These are phyloP conservation scores for Pleurotus citrinopileatus DNA, from an alignment of 768 basidiomycete species.

Conservation along the genomic window DNA sequence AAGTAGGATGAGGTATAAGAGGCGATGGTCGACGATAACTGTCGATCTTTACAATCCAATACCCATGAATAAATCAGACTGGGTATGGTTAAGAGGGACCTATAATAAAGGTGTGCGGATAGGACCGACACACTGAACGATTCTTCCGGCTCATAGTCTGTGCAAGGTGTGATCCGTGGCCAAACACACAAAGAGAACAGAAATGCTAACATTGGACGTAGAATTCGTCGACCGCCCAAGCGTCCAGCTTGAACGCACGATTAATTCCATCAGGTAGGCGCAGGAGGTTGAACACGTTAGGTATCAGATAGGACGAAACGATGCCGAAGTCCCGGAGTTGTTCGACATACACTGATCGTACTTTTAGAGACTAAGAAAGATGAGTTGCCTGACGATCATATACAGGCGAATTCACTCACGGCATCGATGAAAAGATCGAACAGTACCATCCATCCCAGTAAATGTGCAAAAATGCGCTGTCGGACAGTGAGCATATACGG, in stretches of 20 bases:
- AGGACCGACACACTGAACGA: constrained; percentile 58
- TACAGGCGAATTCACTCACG: constrained; percentile 41
- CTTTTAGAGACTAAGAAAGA: constrained; percentile 71
- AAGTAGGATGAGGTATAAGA: constrained; percentile 81
- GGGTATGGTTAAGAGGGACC: constrained; percentile 78
- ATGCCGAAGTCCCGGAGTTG: constrained; percentile 73
- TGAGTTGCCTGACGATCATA: background rate
- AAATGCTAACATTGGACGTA: constrained; percentile 61
- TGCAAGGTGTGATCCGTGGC: background rate
- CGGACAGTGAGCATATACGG: constrained; percentile 2
- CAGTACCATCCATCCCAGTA: constrained; percentile 89
- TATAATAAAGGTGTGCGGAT: constrained; percentile 87
- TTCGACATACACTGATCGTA: constrained; percentile 82
- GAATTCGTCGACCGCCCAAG: constrained; percentile 85
- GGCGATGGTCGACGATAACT: constrained; percentile 73
- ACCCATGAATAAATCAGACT: constrained; percentile 87
- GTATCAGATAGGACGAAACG: constrained; percentile 65
- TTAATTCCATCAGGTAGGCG: constrained; percentile 61
- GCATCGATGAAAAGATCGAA: constrained; percentile 84
- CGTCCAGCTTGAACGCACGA: constrained; percentile 76
- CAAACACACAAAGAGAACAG: background rate
- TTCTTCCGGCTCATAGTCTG: constrained; percentile 59
- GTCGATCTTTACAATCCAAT: constrained; percentile 84
- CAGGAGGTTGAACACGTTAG: constrained; percentile 65
- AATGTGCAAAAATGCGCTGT: constrained; percentile 55